Conservation (phyloP, 2,329 filamentous ascomycete species). For the Hymenoscyphus infarciens region DNA sequence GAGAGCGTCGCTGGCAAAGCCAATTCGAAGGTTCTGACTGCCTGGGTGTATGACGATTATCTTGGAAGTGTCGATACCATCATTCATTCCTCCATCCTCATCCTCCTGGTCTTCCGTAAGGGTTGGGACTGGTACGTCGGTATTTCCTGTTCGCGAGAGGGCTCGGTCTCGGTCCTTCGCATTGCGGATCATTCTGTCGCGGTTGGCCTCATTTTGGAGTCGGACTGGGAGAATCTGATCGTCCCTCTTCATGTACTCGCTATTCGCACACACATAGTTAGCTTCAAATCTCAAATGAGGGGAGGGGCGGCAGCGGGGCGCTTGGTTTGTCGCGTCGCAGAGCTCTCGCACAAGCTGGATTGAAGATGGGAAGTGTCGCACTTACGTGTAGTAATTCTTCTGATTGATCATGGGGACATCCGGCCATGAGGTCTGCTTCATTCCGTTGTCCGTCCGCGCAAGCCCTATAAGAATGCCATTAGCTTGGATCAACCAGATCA, state of each 20-base stretch:
- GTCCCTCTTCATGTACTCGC: slow-evolving; percentile 97
- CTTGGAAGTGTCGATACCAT: slow-evolving; percentile 74
- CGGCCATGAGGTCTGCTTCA: slow-evolving; percentile 93
- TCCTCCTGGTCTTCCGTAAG: slow-evolving; percentile 46
- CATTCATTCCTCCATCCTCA: slow-evolving; percentile 52
- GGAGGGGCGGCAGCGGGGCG: not conserved
- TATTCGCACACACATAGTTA: slow-evolving; percentile 37
- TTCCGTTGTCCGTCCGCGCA: slow-evolving; percentile 95
- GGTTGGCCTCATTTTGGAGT: slow-evolving; percentile 80
- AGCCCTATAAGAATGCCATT: slow-evolving; percentile 58
- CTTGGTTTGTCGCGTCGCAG: not conserved
- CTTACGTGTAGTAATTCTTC: slow-evolving; percentile 98
- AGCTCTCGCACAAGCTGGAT: slow-evolving; percentile 2
- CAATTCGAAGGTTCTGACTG: slow-evolving; percentile 91
- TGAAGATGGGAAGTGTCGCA: slow-evolving; percentile 19
- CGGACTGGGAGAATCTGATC: slow-evolving; percentile 90
- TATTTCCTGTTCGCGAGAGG: slow-evolving; percentile 69
- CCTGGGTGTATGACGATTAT: slow-evolving; percentile 94
- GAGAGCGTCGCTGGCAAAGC: slow-evolving; percentile 90
- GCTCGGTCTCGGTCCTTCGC: slow-evolving; percentile 86
- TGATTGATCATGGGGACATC: slow-evolving; percentile 93
- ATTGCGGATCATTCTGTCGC: slow-evolving; percentile 77
- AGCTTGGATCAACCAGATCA: not conserved
- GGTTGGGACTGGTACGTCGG: slow-evolving; percentile 60
- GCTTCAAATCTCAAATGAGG: not conserved